These are phyloP conservation scores for Amaranthus tricolor DNA, from an alignment of 179 eudicot genomes.

Conservation along the genomic window DNA sequence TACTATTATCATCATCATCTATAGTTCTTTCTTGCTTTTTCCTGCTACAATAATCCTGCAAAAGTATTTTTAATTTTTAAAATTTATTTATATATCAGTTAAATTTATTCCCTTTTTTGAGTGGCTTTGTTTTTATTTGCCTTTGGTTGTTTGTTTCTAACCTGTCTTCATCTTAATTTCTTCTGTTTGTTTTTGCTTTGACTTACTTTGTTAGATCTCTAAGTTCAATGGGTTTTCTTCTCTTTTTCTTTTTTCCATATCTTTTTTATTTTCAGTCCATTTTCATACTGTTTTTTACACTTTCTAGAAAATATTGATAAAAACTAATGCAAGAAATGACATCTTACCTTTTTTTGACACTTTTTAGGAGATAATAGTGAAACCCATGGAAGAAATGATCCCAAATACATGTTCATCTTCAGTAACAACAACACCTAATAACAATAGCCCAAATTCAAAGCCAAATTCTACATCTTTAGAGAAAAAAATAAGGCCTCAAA, in stretches of 20 bases:
- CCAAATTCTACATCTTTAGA: constrained; percentile 32
- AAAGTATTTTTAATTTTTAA: constrained; percentile 11
- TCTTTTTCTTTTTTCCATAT: constrained; percentile 10
- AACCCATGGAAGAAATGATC: constrained; percentile 60
- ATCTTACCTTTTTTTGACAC: not conserved
- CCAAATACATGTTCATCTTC: constrained; percentile 26
- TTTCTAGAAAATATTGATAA: not conserved
- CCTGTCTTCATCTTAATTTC: constrained; percentile 27
- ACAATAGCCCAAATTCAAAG: constrained; percentile 18
- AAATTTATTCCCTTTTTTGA: constrained; percentile 24
- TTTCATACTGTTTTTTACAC: constrained; percentile 7
- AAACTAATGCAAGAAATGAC: no score
- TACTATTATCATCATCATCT: constrained; percentile 15
- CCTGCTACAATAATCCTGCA: constrained; percentile 27
- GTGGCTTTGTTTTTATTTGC: constrained; percentile 14
- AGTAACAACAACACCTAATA: not conserved
- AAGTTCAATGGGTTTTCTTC: constrained; percentile 14
- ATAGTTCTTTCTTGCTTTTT: constrained; percentile 16
- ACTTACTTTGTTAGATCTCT: constrained; percentile 33
- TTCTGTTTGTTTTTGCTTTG: constrained; percentile 23
- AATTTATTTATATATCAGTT: constrained; percentile 5
- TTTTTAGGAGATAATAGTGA: constrained; percentile 55
- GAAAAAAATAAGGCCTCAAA: constrained; percentile 55
- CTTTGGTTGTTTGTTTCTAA: constrained; percentile 24
- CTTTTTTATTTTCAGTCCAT: not conserved